Evolutionary conservation across 129 eudicot genomes (phyloP).

Genomic region (Helianthus tuberosus): DNA sequence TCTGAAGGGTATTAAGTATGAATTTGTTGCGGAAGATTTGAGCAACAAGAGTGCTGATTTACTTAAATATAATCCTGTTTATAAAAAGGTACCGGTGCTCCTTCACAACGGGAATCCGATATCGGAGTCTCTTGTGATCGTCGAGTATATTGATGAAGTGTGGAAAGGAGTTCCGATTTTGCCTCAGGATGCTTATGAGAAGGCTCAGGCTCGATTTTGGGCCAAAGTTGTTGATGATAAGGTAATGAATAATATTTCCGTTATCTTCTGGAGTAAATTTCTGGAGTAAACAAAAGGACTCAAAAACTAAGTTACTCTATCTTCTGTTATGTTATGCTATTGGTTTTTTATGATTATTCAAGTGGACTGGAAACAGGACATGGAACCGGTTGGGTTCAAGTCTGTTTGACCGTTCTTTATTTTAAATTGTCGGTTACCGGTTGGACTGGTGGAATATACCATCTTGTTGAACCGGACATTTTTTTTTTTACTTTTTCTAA

Average conservation of each 20-base stretch:
- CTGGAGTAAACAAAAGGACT: too few relatives aligned
- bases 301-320: too few relatives aligned
- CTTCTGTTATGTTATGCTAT: too few relatives aligned
- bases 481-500: too few relatives aligned
- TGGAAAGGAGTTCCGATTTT: slow-evolving; percentile 42
- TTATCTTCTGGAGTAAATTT: too few relatives aligned
- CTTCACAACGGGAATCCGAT: slow-evolving; percentile 47
- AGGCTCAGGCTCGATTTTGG: slow-evolving; percentile 44
- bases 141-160: slow-evolving; percentile 49
- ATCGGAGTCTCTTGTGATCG: slow-evolving; percentile 43
- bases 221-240: slow-evolving; percentile 41
- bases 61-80: slow-evolving; percentile 41
- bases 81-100: slow-evolving; percentile 44
- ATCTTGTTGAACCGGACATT: too few relatives aligned
- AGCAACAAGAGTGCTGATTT: slow-evolving; percentile 33
- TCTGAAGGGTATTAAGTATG: slow-evolving; percentile 36
- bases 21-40: slow-evolving; percentile 36
- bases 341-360: too few relatives aligned
- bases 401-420: too few relatives aligned
- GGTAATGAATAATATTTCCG: slow-evolving; percentile 12
- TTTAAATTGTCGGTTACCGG: too few relatives aligned
- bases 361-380: too few relatives aligned
- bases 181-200: slow-evolving; percentile 40
- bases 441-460: too few relatives aligned
- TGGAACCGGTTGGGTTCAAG: too few relatives aligned